A percentile compares a stretch with the other conserved stretches of the same genome.
These are phyloP conservation scores for Ceratobasidium sp. DNA, from an alignment of 1,284 basidiomycete genomes.

Conservation along the genomic window DNA sequence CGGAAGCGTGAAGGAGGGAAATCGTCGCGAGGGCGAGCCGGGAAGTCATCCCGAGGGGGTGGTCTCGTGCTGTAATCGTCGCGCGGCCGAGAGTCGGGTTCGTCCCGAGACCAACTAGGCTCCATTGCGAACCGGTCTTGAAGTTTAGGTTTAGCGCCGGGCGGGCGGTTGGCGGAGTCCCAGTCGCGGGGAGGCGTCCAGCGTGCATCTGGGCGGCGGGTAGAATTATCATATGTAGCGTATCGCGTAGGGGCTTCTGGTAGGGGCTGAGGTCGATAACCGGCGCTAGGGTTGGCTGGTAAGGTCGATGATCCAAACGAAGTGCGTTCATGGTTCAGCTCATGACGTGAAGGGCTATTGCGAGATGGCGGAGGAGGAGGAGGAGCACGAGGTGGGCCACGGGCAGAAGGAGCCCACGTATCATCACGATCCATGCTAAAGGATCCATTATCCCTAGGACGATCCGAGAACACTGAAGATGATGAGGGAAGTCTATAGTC, in stretches of 20 bases:
- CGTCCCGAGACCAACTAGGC: constrained; percentile 23
- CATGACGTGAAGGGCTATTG: constrained; percentile 21
- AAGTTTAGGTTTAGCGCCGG: constrained; percentile 34
- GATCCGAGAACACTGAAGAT: constrained; percentile 30
- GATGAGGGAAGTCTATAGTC: constrained; percentile 21
- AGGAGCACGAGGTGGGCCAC: constrained; percentile 1
- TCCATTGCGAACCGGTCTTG: constrained; percentile 33
- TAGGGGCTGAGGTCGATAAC: constrained; percentile 36
- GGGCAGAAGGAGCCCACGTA: constrained; percentile 16
- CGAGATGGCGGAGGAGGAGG: constrained; percentile 12
- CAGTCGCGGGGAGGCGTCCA: constrained; percentile 27
- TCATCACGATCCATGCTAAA: constrained; percentile 17
- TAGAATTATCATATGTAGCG: constrained; percentile 9
- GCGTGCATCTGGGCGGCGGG: constrained; percentile 8
- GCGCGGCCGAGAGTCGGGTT: neutral
- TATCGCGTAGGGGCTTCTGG: constrained; percentile 17
- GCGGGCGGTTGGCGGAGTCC: constrained; percentile 2
- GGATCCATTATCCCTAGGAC: constrained; percentile 16
- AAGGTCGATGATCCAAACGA: constrained; percentile 27
- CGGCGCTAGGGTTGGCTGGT: constrained; percentile 20
- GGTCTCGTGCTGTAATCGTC: neutral
- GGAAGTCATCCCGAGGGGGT: constrained; percentile 20
- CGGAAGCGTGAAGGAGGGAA: constrained; percentile 1
- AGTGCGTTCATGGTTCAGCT: constrained; percentile 14
- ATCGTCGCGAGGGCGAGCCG: constrained; percentile 6